Evolutionary conservation across 164 flowering plant genomes (phyloP), one percentile per base, ranked within the genome.

Genomic region (Platanus orientalis): DNA sequence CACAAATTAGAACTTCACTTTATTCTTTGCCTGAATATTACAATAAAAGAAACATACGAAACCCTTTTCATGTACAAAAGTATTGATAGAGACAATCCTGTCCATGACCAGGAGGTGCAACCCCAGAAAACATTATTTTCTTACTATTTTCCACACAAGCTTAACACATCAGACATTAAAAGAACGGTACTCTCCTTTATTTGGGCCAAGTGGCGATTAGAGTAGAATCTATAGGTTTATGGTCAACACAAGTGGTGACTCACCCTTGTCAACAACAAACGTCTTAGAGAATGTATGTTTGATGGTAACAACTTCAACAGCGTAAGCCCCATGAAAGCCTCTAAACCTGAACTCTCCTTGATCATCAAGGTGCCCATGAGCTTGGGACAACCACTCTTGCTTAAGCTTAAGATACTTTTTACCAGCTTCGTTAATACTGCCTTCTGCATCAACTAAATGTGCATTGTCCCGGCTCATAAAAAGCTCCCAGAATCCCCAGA

Each of bases 401-500:
- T 80, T 86, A 20, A 91, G 87, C 9, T 48, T 71, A 24, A 91
- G 80, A 71, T 44, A 84, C 62, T 89, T 72, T 60, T 68, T 80
- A 3, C 99, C 97, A 13, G 96, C 96, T 77, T 77, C 93, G 58
- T 89, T 94, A 28, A 94, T 26, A 3, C 79, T 81, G 4, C 99
- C 99, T 72, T 94, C 98, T 45, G 97, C 99, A 71, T 87, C 77
- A 47, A 94, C 97, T 53, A 93, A 73, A 54, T 89, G 87, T 0
- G 88, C 70, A 71, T 88, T 76, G 3, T 83, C 81, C 13, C 98
- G 66, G 76, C 92, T 84, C 98, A 92, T 92, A 68, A 90, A 90
- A 73, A 90, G 59, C 79, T 93, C 98, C 98, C 98, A 93, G 61
- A 93, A 93, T 65, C 98, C 97, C 98, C 98, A 93, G 19, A 93